phyloP scores from a whole-genome alignment of 2,329 filamentous ascomycete species.

The Trichoderma semiorbis region DNA sequence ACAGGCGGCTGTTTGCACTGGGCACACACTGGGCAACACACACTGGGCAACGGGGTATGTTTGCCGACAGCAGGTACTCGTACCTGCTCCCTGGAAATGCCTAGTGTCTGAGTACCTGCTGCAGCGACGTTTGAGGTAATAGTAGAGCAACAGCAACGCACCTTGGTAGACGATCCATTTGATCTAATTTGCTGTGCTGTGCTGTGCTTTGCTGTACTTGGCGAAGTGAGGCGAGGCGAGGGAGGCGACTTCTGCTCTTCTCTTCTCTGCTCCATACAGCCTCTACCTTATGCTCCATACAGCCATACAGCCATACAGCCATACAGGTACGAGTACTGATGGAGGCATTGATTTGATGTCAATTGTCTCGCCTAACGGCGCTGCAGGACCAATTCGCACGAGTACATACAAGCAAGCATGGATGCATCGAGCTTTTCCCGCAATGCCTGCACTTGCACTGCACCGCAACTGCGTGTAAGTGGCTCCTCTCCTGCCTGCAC shows the following conservation, averaged over 20 bases:
- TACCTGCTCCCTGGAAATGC: constrained; percentile 8
- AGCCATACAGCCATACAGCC: neutral
- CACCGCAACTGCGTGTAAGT: neutral
- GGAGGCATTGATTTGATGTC: neutral
- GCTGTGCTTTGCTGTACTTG: neutral
- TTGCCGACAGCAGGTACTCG: constrained; percentile 6
- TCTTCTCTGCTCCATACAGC: neutral
- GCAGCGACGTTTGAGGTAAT: neutral
- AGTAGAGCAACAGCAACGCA: no score
- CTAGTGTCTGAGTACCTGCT: constrained; percentile 5
- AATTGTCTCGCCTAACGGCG: neutral
- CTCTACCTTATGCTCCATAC: neutral
- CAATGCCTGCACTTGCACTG: neutral
- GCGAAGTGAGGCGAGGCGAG: no score
- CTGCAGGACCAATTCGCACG: neutral
- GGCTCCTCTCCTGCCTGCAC: neutral
- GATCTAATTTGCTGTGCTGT: neutral
- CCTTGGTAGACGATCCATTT: no score
- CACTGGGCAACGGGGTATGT: constrained; percentile 5
- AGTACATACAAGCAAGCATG: neutral
- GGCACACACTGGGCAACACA: constrained; percentile 16
- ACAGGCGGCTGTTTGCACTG: constrained; percentile 10
- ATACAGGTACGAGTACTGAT: no score
- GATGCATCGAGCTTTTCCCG: neutral
- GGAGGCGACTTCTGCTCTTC: neutral